Evolutionary conservation across 257 asterid genomes (phyloP).

Genomic region (Salvia miltiorrhiza): DNA sequence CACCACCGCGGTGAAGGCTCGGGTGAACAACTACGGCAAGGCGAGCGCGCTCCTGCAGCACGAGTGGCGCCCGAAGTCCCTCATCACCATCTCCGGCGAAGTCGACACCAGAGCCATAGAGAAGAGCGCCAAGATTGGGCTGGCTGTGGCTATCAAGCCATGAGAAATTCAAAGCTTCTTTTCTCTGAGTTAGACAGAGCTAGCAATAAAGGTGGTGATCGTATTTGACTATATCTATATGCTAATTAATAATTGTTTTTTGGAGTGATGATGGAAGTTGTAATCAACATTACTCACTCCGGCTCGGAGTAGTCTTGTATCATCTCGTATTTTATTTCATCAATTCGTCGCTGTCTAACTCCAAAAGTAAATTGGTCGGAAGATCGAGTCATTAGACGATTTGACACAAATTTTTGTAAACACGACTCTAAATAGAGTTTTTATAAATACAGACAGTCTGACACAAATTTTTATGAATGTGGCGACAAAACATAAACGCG

Average conservation of each 20-base stretch:
- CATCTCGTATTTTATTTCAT: background rate
- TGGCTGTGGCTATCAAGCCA: constrained; percentile 85
- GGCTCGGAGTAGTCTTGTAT: background rate
- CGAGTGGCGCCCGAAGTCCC: constrained; percentile 78
- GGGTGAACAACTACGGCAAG: constrained; percentile 71
- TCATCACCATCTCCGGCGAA: constrained; percentile 84
- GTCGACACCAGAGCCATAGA: constrained; percentile 88
- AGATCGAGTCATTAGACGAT: no score
- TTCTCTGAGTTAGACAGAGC: constrained; percentile 13
- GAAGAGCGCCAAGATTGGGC: constrained; percentile 81
- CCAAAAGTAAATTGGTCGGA: no score
- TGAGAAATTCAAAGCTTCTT: constrained; percentile 23
- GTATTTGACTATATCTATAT: background rate
- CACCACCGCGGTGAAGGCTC: constrained; percentile 67
- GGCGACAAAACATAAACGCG: no score
- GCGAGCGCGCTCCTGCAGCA: constrained; percentile 88
- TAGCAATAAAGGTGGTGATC: constrained; percentile 29
- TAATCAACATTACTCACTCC: background rate
- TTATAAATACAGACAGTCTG: background rate
- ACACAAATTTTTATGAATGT: no score
- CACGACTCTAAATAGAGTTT: background rate
- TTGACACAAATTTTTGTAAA: no score
- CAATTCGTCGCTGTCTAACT: no score
- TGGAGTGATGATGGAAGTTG: background rate
- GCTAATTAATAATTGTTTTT: background rate